phyloP scores from a whole-genome alignment of 352 stramenopile species.

The Globisporangium spiculum region DNA sequence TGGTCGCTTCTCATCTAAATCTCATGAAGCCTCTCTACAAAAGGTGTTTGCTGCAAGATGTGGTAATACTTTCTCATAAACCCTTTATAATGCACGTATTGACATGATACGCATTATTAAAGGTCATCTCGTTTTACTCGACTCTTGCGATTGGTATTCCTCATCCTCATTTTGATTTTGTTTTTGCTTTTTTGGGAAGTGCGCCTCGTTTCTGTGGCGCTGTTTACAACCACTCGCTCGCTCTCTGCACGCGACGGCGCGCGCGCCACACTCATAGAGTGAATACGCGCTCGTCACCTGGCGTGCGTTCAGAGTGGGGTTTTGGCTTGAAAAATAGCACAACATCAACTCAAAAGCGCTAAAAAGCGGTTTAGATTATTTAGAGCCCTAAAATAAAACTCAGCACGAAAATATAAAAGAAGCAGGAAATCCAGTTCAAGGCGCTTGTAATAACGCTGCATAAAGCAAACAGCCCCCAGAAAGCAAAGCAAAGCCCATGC shows the following conservation, averaged over 20 bases:
- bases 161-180: not conserved
- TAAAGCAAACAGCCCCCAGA: not conserved
- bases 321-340: not conserved
- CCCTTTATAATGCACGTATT: too few species aligned
- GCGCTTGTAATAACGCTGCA: not conserved
- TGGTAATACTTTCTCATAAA: too few species aligned
- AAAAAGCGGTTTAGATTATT: not conserved
- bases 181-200: not conserved
- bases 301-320: not conserved
- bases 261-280: not conserved
- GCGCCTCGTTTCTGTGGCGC: not conserved
- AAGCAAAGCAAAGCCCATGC: too few species aligned
- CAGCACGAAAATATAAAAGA: conserved; percentile 1
- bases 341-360: too few species aligned
- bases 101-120: not conserved
- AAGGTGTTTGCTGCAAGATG: too few species aligned
- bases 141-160: not conserved
- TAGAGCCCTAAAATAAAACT: not conserved
- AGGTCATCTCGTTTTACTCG: not conserved
- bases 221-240: not conserved
- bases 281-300: not conserved
- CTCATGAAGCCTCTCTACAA: too few species aligned
- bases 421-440: not conserved
- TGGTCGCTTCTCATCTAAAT: too few species aligned
- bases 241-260: not conserved